Evolutionary conservation across 2,329 filamentous ascomycete species (phyloP).

Genomic region (Fusarium humuli): DNA sequence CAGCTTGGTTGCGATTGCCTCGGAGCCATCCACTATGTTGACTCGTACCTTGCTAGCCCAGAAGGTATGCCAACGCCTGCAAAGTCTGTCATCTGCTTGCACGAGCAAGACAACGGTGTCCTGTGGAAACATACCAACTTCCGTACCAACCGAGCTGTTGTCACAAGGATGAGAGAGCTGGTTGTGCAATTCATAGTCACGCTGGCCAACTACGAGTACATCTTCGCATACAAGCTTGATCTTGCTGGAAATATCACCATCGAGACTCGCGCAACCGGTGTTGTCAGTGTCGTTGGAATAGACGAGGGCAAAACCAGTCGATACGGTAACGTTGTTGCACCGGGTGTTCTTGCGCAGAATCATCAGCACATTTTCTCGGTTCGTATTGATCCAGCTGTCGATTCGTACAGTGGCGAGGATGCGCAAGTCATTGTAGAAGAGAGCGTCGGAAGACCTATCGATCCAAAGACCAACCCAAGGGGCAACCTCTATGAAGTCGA

Average conservation of each 20-base stretch:
- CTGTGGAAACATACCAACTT: conserved; percentile 78
- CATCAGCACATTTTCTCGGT: conserved; percentile 76
- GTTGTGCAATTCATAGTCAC: conserved; percentile 77
- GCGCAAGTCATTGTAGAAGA: conserved; percentile 63
- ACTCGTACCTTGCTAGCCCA: conserved; percentile 61
- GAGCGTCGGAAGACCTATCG: conserved; percentile 51
- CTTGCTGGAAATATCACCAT: conserved; percentile 70
- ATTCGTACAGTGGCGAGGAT: conserved; percentile 53
- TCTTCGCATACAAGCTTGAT: conserved; percentile 66
- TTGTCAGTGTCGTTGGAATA: conserved; percentile 69
- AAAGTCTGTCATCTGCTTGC: conserved; percentile 73
- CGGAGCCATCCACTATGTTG: conserved; percentile 62
- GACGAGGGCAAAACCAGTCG: conserved; percentile 62
- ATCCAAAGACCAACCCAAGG: conserved; percentile 68
- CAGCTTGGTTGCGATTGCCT: conserved; percentile 70
- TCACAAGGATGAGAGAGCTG: conserved; percentile 69
- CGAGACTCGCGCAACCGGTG: conserved; percentile 74
- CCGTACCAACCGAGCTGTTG: conserved; percentile 69
- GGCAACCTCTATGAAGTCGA: conserved; percentile 68
- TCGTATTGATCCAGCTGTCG: conserved; percentile 73
- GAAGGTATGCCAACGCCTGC: conserved; percentile 65
- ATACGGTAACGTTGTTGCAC: conserved; percentile 71
- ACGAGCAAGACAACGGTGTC: conserved; percentile 77
- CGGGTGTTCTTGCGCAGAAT: conserved; percentile 73
- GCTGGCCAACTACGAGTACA: conserved; percentile 76